A percentile compares a stretch with the other conserved stretches of the same genome.
Evolutionary conservation across 2,329 filamentous ascomycete genomes (phyloP).

Genomic region (Metarhizium robertsii): DNA sequence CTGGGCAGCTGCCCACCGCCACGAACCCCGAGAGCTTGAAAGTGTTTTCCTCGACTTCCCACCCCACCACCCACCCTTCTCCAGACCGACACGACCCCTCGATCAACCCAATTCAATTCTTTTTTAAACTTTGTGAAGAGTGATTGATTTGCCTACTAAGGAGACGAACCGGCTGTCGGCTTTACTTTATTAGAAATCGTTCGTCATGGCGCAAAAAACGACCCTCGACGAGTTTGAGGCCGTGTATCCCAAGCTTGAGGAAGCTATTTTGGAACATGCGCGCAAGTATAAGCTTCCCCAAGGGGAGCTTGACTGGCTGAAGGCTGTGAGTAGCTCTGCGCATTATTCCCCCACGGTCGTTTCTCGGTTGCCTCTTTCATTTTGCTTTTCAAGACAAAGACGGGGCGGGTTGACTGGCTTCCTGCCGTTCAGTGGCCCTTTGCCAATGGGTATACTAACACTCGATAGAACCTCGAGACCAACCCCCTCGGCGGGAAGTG

Average conservation of each 20-base stretch:
- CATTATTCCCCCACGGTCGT: not conserved
- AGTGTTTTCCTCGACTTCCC: not conserved
- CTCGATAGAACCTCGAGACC: slow-evolving; percentile 61
- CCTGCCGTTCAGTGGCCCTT: too few species aligned
- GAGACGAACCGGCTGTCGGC: not conserved
- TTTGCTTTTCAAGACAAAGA: too few species aligned
- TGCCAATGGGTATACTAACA: not conserved
- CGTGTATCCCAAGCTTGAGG: slow-evolving; percentile 77
- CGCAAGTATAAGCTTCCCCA: slow-evolving; percentile 75
- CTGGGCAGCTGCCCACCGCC: too few species aligned
- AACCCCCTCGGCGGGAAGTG: slow-evolving; percentile 94
- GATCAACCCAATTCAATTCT: too few species aligned
- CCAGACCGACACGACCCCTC: not conserved
- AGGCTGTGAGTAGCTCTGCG: slow-evolving; percentile 47
- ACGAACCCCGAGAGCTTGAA: too few species aligned
- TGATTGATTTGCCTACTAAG: not conserved
- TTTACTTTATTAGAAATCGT: not conserved
- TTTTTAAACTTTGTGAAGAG: not conserved
- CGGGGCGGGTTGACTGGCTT: too few species aligned
- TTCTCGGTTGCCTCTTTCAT: not conserved
- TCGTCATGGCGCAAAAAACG: slow-evolving; percentile 57
- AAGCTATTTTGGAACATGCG: slow-evolving; percentile 71
- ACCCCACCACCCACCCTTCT: too few species aligned
- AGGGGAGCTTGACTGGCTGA: slow-evolving; percentile 77
- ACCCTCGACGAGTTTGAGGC: slow-evolving; percentile 82